Conservation (phyloP, 352 stramenopile genomes). For the Blastocystis sp. region DNA sequence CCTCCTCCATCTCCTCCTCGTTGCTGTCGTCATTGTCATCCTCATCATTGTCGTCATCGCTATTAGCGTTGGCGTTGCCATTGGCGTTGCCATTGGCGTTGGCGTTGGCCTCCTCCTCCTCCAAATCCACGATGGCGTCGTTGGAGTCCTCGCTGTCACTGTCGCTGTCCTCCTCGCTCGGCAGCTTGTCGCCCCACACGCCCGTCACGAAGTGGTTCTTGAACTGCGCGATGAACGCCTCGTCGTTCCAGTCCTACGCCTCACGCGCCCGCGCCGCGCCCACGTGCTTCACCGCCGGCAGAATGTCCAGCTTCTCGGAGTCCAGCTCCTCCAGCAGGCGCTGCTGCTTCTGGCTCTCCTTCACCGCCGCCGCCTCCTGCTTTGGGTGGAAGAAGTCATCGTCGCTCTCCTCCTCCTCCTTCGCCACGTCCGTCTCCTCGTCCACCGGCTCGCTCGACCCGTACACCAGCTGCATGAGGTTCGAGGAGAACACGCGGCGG, state of each 20-base stretch:
- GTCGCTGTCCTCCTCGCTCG: conserved; percentile 16
- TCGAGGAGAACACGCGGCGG: conserved; percentile 26
- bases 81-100: neutral
- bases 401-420: conserved; percentile 71
- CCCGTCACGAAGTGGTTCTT: conserved; percentile 69
- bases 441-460: conserved; percentile 11
- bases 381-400: conserved; percentile 71
- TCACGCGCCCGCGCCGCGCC: neutral
- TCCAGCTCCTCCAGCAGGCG: conserved; percentile 39
- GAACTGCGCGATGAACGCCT: conserved; percentile 46
- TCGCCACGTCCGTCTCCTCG: conserved; percentile 16
- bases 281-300: conserved; percentile 32
- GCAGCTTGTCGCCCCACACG: conserved; percentile 62
- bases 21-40: conserved; percentile 58
- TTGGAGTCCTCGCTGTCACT: neutral
- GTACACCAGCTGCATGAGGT: conserved; percentile 56
- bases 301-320: conserved; percentile 54
- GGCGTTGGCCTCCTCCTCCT: conserved; percentile 32
- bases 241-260: conserved; percentile 46
- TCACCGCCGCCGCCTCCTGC: neutral
- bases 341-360: conserved; percentile 19
- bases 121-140: conserved; percentile 54
- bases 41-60: conserved; percentile 63
- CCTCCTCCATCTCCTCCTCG: conserved; percentile 36
- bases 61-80: neutral